Evolutionary conservation across 2,329 filamentous ascomycete species (phyloP).

Genomic region (Escovopsis sp.): DNA sequence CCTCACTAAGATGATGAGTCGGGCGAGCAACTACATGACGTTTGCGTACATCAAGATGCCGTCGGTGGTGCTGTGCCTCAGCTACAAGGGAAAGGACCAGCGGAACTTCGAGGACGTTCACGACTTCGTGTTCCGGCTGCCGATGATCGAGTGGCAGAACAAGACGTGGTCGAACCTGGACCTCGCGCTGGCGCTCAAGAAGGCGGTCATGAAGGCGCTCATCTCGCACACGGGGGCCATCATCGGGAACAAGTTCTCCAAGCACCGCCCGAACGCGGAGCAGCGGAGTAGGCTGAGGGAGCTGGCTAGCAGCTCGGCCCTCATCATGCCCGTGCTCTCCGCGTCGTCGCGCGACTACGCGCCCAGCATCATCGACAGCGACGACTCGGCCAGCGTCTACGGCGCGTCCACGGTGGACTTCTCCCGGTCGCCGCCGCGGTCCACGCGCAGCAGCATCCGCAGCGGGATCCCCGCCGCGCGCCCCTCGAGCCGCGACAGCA

Average conservation of each 20-base stretch:
- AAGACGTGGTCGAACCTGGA: constrained; percentile 99
- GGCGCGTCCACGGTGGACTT: constrained; percentile 41
- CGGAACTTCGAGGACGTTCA: constrained; percentile 95
- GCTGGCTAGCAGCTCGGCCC: constrained; percentile 61
- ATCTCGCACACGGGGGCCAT: constrained; percentile 94
- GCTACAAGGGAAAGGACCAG: constrained; percentile 90
- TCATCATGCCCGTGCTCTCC: constrained; percentile 35
- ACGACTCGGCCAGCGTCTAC: constrained; percentile 42
- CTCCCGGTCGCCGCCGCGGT: constrained; percentile 43
- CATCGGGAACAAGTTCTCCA: constrained; percentile 91
- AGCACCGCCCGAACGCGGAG: constrained; percentile 67
- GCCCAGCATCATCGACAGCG: constrained; percentile 34
- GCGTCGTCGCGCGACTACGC: constrained; percentile 23
- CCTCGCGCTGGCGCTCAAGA: constrained; percentile 81
- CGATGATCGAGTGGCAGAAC: constrained; percentile 89
- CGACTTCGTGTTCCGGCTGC: constrained; percentile 92
- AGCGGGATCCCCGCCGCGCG: constrained; percentile 31
- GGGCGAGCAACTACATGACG: constrained; percentile 95
- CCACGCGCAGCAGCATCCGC: constrained; percentile 33
- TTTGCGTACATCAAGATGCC: constrained; percentile 90
- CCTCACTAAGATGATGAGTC: constrained; percentile 87
- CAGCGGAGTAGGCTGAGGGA: constrained; percentile 71
- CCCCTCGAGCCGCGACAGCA: constrained; percentile 37
- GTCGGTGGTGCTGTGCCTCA: constrained; percentile 86
- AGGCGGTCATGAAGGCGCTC: constrained; percentile 82